Evolutionary conservation across 2,329 filamentous ascomycete genomes (phyloP), one percentile per base, ranked within the genome.

Genomic region (Aspergillus aculeatinus): DNA sequence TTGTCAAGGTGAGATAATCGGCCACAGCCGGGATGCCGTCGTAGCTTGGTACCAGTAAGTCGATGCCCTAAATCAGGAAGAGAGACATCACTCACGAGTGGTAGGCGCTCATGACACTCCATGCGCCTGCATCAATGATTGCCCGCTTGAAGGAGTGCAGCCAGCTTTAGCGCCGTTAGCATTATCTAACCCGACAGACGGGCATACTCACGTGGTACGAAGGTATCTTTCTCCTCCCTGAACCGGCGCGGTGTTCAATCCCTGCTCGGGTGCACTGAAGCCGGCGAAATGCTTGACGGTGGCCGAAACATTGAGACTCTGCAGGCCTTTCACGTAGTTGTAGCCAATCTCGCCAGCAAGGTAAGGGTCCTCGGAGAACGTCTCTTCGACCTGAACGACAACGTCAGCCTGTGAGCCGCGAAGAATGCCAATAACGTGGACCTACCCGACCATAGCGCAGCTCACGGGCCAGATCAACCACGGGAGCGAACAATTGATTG

Each of bases 251-350:
- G 85, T 87, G 70, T 92, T 92, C 48, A 92, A 73, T 2, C 89
- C 89, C 71, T 91, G 88, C 67, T 92, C 89, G 0, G 88, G 89
- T 1, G 80, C 79, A 51, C 83, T 88, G 68, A 87, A 91, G 1
- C 83, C 89, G 12, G 86, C 87, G 71, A 89, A 92, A 70, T 92
- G 89, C 77, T 92, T 92, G 51, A 92, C 86, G 74, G 86, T 91
- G 16, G 89, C 85, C 25, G 85, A 86, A 5, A 91, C 88, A 48
- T 87, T 86, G 35, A 81, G 79, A 12, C 81, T 81, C 71, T 92
- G 88, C 2, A 91, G 77, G 23, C 89, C 85, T 54, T 78, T 82
- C 44, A 86, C 79, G 57, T 83, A 83, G 31, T 81, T 78, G 66
- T 90, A 87, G 1, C 84, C 86, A 59, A 90, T 82, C 69, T 91